A percentile compares a stretch with the other conserved stretches of the same genome.
phyloP scores from a whole-genome alignment of 2,329 filamentous ascomycete species.

The Stagonosporopsis vannaccii region DNA sequence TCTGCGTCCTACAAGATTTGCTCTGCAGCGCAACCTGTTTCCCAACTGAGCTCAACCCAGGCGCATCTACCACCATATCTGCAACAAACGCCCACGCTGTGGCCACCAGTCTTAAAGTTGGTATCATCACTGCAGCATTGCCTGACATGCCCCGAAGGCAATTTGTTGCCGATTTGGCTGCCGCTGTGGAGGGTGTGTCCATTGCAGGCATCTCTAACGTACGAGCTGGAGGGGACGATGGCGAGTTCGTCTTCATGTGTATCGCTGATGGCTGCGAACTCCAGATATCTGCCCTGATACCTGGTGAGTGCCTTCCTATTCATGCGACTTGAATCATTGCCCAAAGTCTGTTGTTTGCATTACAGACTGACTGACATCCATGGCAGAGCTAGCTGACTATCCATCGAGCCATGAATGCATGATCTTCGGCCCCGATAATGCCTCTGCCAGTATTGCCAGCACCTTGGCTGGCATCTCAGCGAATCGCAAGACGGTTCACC shows the following conservation, averaged over 20 bases:
- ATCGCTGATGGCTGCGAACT: constrained; percentile 39
- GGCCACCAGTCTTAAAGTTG: neutral
- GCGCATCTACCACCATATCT: constrained; percentile 2
- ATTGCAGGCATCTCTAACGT: constrained; percentile 64
- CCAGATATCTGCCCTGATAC: constrained; percentile 50
- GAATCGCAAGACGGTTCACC: constrained; percentile 55
- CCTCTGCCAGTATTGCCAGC: constrained; percentile 51
- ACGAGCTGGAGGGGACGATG: constrained; percentile 71
- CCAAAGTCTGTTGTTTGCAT: neutral
- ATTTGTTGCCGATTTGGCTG: constrained; percentile 67
- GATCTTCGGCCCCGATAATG: constrained; percentile 61
- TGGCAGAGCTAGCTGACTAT: constrained; percentile 65
- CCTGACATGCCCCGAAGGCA: constrained; percentile 69
- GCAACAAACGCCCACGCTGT: neutral
- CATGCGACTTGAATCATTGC: neutral
- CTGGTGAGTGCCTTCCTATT: constrained; percentile 28
- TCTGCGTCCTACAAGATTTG: neutral
- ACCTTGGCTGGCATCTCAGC: constrained; percentile 58
- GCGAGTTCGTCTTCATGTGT: constrained; percentile 69
- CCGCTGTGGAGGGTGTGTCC: constrained; percentile 46
- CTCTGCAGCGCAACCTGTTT: neutral
- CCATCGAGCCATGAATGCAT: constrained; percentile 65
- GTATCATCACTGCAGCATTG: constrained; percentile 4
- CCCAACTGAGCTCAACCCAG: neutral
- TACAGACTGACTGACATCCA: constrained; percentile 1